Evolutionary conservation across 176 grass and related monocot genomes (phyloP).

Genomic region (Zea luxurians): DNA sequence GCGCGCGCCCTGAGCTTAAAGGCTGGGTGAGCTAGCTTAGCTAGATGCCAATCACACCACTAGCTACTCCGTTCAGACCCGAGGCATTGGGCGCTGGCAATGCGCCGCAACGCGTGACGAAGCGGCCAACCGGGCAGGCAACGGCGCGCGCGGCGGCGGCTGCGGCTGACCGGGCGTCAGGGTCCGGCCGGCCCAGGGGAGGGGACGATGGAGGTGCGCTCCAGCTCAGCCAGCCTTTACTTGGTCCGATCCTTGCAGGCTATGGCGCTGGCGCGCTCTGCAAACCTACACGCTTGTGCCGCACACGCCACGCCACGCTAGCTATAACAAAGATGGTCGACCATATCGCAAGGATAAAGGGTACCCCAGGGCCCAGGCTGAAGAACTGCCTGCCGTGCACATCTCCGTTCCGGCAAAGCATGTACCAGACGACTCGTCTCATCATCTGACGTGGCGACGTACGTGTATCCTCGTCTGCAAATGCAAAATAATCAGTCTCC

Average conservation of each 20-base stretch:
- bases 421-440: background rate
- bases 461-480: background rate
- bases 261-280: background rate
- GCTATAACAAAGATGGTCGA: background rate
- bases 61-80: too few species aligned
- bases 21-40: background rate
- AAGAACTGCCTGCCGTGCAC: background rate
- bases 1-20: background rate
- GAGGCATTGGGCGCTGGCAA: background rate
- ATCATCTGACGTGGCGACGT: background rate
- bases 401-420: background rate
- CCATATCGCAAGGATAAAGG: background rate
- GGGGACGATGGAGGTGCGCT: background rate
- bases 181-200: too few species aligned
- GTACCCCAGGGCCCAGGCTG: background rate
- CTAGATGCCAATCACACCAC: background rate
- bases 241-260: background rate
- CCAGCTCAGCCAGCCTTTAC: background rate
- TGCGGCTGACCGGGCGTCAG: background rate
- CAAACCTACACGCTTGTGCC: background rate
- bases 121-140: background rate
- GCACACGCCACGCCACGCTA: background rate
- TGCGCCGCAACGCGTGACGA: background rate
- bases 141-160: background rate
- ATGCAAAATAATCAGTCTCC: background rate